Conservation (phyloP, 805 yeast genomes). For the Starmera amethionina region DNA sequence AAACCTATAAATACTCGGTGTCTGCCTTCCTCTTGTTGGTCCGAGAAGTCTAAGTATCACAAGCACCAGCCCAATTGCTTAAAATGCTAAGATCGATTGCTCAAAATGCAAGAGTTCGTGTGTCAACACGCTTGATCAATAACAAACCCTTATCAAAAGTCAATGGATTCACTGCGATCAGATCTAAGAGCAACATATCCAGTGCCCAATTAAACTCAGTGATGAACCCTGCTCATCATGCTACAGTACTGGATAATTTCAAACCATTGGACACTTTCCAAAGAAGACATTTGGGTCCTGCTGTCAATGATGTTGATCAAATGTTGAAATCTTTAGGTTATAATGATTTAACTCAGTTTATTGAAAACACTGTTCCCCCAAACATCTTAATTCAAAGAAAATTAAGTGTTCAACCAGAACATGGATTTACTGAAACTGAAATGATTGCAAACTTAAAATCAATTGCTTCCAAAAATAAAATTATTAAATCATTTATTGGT, state of each 20-base stretch:
- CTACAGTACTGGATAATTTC: conserved; percentile 7
- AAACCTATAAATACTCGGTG: too few relatives aligned
- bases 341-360: conserved; percentile 58
- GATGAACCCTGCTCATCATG: conserved; percentile 29
- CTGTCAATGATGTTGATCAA: conserved; percentile 44
- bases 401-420: conserved; percentile 52
- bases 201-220: conserved; percentile 39
- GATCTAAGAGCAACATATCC: conserved; percentile 40
- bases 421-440: conserved; percentile 76
- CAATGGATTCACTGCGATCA: background rate
- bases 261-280: conserved; percentile 69
- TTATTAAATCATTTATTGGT: conserved; percentile 74
- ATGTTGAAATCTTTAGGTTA: conserved; percentile 67
- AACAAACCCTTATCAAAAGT: too few relatives aligned
- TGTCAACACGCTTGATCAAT: too few relatives aligned
- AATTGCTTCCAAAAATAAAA: conserved; percentile 68
- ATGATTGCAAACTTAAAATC: conserved; percentile 58
- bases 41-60: too few relatives aligned
- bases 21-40: too few relatives aligned
- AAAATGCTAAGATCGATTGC: too few relatives aligned
- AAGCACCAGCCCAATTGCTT: too few relatives aligned
- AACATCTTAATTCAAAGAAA: conserved; percentile 63
- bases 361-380: conserved; percentile 65
- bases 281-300: conserved; percentile 86
- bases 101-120: too few relatives aligned